These are phyloP conservation scores for Umbilicus rupestris DNA, from an alignment of 164 flowering plant genomes.

Conservation along the genomic window DNA sequence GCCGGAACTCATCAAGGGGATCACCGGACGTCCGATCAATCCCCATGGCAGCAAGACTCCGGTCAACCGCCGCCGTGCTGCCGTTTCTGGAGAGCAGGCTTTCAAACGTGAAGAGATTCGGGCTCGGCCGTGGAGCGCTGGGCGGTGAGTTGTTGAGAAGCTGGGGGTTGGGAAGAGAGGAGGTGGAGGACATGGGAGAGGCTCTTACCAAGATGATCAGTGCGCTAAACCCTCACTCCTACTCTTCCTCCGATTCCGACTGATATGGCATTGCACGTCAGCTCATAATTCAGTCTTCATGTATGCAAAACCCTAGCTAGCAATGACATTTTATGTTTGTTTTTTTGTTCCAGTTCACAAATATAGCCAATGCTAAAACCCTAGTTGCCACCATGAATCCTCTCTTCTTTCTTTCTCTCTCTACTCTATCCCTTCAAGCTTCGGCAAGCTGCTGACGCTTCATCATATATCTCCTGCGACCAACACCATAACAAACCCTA, in stretches of 20 bases:
- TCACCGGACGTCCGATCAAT: conserved; percentile 77
- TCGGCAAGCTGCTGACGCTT: too few species aligned
- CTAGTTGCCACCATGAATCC: too few species aligned
- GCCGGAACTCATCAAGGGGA: conserved; percentile 38
- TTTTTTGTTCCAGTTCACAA: too few species aligned
- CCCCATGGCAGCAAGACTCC: conserved; percentile 78
- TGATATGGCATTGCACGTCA: too few species aligned
- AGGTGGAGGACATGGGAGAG: conserved; percentile 73
- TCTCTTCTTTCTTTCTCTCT: too few species aligned
- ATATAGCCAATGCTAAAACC: too few species aligned
- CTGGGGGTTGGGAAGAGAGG: conserved; percentile 84
- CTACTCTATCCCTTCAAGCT: too few species aligned
- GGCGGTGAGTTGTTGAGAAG: conserved; percentile 46
- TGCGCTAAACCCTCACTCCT: conserved; percentile 34
- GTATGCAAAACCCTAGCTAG: too few species aligned
- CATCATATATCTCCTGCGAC: too few species aligned
- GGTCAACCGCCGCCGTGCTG: conserved; percentile 66
- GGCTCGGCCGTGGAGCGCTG: conserved; percentile 48
- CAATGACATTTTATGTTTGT: too few species aligned
- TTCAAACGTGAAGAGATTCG: conserved; percentile 47
- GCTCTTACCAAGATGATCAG: conserved; percentile 47
- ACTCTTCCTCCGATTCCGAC: conserved; percentile 69
- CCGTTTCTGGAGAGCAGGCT: conserved; percentile 60
- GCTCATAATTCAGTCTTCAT: too few species aligned
- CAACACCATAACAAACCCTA: too few species aligned